Evolutionary conservation across 495 filamentous ascomycete genomes (phyloP).

Genomic region (Penicillium crystallinum): DNA sequence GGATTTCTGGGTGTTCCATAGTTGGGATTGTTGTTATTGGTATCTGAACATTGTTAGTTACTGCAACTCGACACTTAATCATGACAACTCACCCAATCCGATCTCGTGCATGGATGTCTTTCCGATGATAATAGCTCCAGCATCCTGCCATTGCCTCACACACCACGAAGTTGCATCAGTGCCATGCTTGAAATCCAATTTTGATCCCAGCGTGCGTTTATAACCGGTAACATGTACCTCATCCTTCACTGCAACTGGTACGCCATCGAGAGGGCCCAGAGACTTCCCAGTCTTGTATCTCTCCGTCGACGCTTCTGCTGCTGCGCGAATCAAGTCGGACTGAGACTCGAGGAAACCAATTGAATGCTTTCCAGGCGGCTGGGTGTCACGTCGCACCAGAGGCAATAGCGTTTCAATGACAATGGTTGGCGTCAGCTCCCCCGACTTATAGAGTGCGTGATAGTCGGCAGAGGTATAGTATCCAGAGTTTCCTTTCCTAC

Average conservation of each 20-base stretch:
- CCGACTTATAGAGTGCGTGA: constrained; percentile 63
- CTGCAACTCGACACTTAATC: not conserved
- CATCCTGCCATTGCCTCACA: constrained; percentile 66
- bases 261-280: constrained; percentile 69
- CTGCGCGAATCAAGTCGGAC: constrained; percentile 54
- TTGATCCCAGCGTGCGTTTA: constrained; percentile 56
- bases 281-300: constrained; percentile 62
- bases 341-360: constrained; percentile 62
- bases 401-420: constrained; percentile 68
- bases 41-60: constrained; percentile 46
- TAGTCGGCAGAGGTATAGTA: constrained; percentile 76
- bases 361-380: constrained; percentile 52
- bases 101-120: constrained; percentile 93
- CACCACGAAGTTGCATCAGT: constrained; percentile 61
- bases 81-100: constrained; percentile 53
- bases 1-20: constrained; percentile 82
- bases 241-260: constrained; percentile 83
- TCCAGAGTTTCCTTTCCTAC: constrained; percentile 33
- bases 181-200: constrained; percentile 51
- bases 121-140: constrained; percentile 76
- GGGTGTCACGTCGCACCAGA: constrained; percentile 56
- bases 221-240: constrained; percentile 76
- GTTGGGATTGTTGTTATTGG: constrained; percentile 76
- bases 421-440: constrained; percentile 61
- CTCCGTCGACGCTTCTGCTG: constrained; percentile 64